phyloP scores from a whole-genome alignment of 2,329 filamentous ascomycete species.

The Pseudonectria buxi region DNA sequence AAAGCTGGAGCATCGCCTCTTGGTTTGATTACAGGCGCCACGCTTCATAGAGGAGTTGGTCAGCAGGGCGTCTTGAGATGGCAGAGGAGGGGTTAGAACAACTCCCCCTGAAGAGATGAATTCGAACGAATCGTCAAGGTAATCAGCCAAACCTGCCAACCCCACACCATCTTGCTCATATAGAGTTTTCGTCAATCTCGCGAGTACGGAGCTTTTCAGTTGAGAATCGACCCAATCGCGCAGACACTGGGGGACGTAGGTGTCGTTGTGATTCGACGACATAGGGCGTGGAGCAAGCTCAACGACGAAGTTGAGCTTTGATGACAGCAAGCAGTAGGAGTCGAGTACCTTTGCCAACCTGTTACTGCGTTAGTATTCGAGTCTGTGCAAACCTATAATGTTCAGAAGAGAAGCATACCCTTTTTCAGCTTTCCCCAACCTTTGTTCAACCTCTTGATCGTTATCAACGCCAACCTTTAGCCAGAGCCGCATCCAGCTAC shows the following conservation, averaged over 20 bases:
- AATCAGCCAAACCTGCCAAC: too few relatives aligned
- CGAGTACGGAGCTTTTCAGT: too few relatives aligned
- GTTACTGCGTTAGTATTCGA: too few relatives aligned
- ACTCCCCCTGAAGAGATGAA: constrained; percentile 4
- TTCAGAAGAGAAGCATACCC: background rate
- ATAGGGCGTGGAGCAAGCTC: too few relatives aligned
- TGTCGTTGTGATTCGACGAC: too few relatives aligned
- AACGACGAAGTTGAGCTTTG: too few relatives aligned
- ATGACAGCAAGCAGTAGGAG: too few relatives aligned
- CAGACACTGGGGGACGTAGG: too few relatives aligned
- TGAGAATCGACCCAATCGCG: too few relatives aligned
- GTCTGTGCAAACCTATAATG: constrained; percentile 1
- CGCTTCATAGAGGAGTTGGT: constrained; percentile 4
- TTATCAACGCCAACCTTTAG: background rate
- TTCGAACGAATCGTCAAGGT: background rate
- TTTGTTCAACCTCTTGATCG: constrained; percentile 1
- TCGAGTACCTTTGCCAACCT: too few relatives aligned
- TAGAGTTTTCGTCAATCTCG: too few relatives aligned
- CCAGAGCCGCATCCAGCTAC: constrained; percentile 8
- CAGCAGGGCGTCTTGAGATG: background rate
- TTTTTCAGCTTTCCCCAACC: constrained; percentile 3
- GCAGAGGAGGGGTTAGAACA: background rate
- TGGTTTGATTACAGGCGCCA: constrained; percentile 3
- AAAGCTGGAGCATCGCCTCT: constrained; percentile 1
- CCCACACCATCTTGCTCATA: too few relatives aligned